Base-by-base conservation (phyloP, 2,329 filamentous ascomycete genomes). In the Tolypocladium paradoxum region DNA sequence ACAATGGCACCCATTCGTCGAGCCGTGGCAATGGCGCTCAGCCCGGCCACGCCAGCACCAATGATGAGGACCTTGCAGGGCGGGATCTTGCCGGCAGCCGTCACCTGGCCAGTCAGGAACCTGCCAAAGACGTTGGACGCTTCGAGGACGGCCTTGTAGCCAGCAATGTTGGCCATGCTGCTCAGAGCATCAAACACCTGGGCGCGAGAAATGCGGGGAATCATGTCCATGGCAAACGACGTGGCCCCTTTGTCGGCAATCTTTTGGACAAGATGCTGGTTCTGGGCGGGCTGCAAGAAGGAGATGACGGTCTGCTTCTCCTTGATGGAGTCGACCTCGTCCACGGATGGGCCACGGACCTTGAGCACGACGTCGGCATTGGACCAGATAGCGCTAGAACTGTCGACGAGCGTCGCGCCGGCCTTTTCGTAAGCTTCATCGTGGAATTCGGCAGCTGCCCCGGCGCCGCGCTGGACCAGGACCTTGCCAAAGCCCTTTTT, bases 111-210 rank as follows among this genome's bases (percentile, higher is more conserved):
- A 14, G 90, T 95, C 60, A 95, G 71, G 64, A 95, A 95, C 47
- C 90, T 83, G 51, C 90, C 90, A 68, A 95, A 96, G 57, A 87
- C 83, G 68, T 95, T 95, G 16, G 88, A 91, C 1, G 90, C 90
- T 68, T 95, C 90, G 45, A 95, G 74, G 1, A 95, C 88, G 40
- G 90, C 90, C 69, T 95, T 95, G 72, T 96, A 96, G 0, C 90
- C 90, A 24, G 90, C 88, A 71, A 95, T 95, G 62, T 95, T 95
- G 55, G 90, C 90, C 90, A 95, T 95, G 11, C 88, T 93, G 67
- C 88, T 90, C 53, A 95, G 76, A 0, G 89, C 90, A 69, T 95
- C 90, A 62, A 95, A 95, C 0, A 88, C 84, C 66, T 95, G 90
- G 1, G 90, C 90, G 48, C 90, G 82, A 1, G 90, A 95, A 61